Base-by-base conservation (phyloP, 176 grass and related monocot genomes). In the Zea luxurians region DNA sequence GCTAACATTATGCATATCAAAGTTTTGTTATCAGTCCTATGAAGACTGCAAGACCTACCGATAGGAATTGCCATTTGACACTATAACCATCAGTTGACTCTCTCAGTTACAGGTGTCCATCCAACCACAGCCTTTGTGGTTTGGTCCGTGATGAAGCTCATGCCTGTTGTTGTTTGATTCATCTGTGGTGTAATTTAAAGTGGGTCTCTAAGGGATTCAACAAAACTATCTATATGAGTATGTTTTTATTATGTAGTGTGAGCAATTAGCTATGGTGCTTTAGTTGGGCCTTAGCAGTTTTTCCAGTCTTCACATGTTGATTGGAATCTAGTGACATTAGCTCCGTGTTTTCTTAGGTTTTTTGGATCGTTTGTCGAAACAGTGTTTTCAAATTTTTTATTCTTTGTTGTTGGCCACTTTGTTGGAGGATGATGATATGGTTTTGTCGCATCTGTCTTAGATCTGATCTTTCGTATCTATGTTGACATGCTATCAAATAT, bases 1-100 rank as follows among this genome's bases (percentile, higher is more conserved):
- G 6, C 41, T 42, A 44, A 8, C 43, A 44, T 8, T 44, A 8
- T 44, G 53, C 2, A 18, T 18, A n/a, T 55, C 6, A 55, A 18
- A n/a, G 27, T 3, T 58, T 9, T 58, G 54, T 58, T 9, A 4
- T 7, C 41, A 1, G 8, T 79, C 83, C 83, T 2, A 34, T 67
- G 81, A 93, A 17, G 93, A 93, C 11, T n/a, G 42, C 15, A 74
- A 68, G 84, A 76, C 75, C 84, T 83, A 83, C 81, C 73, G 89
- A 97, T 93, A 97, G 91, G 89, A 93, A 97, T 88, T 88, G 91
- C 94, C 91, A 89, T 91, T 91, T 97, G 91, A 97, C 94, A 89
- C 67, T 79, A 65, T 81, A 80, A 87, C 59, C 78, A 86, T n/a
- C 94, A 91, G 84, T 18, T 86, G 79, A 8, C n/a, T 83, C 42